Base-by-base conservation (phyloP, 2,329 filamentous ascomycete species). In the Aspergillus neotritici region DNA sequence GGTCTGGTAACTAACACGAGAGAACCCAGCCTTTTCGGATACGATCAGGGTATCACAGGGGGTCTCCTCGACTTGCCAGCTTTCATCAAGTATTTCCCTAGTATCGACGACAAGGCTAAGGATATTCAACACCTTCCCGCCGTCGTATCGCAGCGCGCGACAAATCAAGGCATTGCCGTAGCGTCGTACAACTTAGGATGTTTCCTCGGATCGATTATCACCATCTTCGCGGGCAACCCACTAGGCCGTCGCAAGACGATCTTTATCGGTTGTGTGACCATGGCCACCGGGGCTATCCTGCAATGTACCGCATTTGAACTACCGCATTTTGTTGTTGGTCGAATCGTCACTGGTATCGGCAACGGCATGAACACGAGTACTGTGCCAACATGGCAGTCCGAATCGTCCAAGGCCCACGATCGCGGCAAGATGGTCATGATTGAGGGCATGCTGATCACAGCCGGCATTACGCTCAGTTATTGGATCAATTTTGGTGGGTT, bases 231-330 rank as follows among this genome's bases (percentile, higher is more conserved):
- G 9, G 75, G 72, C 30, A 68, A 77, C 33, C 55, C 60, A 9
- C 64, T 73, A 11, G 72, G 73, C 39, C 69, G 72, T 38, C 66
- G 67, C 28, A 66, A 67, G 46, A 65, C 70, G 13, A 71, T 73
- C 47, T 67, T 73, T 42, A 48, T 64, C 11, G 70, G 63, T 11
- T 16, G 65, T 70, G 8, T 73, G 66, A 39, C 67, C 55, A 71
- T 50, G 72, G 68, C 71, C 12, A 61, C 74, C 34, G 73, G 71
- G 11, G 63, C 69, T 31, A 58, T 69, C 3, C 53, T 75, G 2
- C 63, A 74, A 53, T 68, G 65, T 45, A 67, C 69, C 3, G 64
- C 68, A n/a, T 74, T 70, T 48, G 47, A 60, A n/a, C 59, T 74
- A 36, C 60, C 63, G 4, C 72, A 76, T 42, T 70, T 76, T 49